These are phyloP conservation scores for Omphalotus guepiniiformis DNA, from an alignment of 768 basidiomycete species.

Conservation along the genomic window DNA sequence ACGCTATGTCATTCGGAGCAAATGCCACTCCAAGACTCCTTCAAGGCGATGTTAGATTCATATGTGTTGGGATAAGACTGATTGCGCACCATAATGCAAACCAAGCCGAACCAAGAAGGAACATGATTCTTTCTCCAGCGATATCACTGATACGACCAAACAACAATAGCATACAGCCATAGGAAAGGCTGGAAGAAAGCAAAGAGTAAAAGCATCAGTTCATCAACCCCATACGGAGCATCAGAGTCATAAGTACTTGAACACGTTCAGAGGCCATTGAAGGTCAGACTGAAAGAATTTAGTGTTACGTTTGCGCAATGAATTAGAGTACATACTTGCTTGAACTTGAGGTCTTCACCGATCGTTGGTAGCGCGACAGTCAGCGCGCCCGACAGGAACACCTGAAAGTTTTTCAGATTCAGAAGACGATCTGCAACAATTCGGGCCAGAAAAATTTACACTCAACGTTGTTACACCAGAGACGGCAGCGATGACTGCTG, in stretches of 20 bases:
- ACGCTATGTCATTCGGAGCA: conserved; percentile 19
- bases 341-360: conserved; percentile 16
- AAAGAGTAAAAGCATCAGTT: not conserved
- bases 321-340: conserved; percentile 5
- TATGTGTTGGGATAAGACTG: not conserved
- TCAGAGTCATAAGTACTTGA: conserved; percentile 7
- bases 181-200: conserved; percentile 11
- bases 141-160: conserved; percentile 20
- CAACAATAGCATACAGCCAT: conserved; percentile 17
- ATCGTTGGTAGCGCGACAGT: conserved; percentile 20
- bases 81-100: conserved; percentile 21
- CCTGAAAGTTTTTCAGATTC: conserved; percentile 7
- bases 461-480: conserved; percentile 16
- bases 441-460: conserved; percentile 7
- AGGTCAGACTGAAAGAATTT: conserved; percentile 10
- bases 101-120: conserved; percentile 24
- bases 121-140: conserved; percentile 20
- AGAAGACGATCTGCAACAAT: not conserved
- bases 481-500: conserved; percentile 9
- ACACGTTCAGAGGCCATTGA: conserved; percentile 19
- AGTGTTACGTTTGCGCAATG: not conserved
- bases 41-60: not conserved
- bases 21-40: conserved; percentile 27
- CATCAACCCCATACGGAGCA: not conserved
- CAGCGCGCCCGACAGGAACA: conserved; percentile 16